These are phyloP conservation scores for Colletotrichum sp. DNA, from an alignment of 2,329 filamentous ascomycete genomes.

Conservation along the genomic window DNA sequence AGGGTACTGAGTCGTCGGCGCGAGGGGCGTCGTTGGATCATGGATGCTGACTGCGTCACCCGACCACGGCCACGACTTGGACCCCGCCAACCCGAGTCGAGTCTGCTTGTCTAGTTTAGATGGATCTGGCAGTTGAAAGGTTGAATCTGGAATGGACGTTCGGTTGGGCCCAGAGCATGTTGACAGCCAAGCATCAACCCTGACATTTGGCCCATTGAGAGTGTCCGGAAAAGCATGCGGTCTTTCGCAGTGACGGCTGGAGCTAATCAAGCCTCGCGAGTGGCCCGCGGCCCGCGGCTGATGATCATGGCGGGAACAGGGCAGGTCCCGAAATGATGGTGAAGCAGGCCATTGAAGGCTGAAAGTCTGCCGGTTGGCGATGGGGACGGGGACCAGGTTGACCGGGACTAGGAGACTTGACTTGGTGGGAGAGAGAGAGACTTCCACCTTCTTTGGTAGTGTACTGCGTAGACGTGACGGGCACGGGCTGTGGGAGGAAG, in stretches of 20 bases:
- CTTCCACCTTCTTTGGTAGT: not conserved
- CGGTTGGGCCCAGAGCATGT: not conserved
- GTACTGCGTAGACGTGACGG: not conserved
- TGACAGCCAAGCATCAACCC: conserved; percentile 15
- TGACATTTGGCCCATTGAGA: not conserved
- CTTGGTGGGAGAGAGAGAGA: not conserved
- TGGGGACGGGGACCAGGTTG: not conserved
- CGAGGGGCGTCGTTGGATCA: not conserved
- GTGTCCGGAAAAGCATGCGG: not conserved
- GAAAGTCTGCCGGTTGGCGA: not conserved
- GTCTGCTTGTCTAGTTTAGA: not conserved
- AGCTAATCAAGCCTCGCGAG: conserved; percentile 14
- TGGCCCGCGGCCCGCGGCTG: conserved; percentile 17
- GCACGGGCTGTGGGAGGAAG: not conserved
- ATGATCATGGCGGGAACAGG: conserved; percentile 19
- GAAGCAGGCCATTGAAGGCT: conserved; percentile 11
- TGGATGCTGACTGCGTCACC: conserved; percentile 17
- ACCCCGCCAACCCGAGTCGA: conserved; percentile 16
- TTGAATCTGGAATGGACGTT: not conserved
- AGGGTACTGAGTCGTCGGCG: not conserved
- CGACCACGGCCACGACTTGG: not conserved
- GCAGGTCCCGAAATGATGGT: conserved; percentile 10
- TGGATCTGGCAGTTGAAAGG: not conserved
- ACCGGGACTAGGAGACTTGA: not conserved
- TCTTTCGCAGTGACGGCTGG: not conserved